Base-by-base conservation (phyloP, 768 basidiomycete species). In the Russula abietina region DNA sequence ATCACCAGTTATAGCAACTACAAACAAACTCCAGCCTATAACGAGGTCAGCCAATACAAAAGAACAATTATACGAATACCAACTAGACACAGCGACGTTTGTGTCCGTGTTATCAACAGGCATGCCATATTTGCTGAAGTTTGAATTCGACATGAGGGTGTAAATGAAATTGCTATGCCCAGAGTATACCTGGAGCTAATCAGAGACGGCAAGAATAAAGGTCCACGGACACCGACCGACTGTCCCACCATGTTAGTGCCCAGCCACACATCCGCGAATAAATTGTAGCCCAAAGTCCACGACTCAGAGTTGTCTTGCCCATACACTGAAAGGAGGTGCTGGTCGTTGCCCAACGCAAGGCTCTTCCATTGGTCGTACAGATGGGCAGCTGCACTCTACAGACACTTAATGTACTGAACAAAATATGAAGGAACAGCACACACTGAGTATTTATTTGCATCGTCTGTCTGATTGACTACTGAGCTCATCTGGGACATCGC, bases 401-500 rank as follows among this genome's bases (percentile, higher is more conserved):
- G 36, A 36, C 36, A 36, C 10, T 36, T 0, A 36, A 36, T 36
- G 36, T n/a, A 52, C 9, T 7, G 9, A 6, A 56, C 30, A 19
- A 22, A 12, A 26, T 43, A 22, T 4, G 16, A 30, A 3, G 11
- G 28, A n/a, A 45, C n/a, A 9, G 36, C 19, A 69, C 73, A 3
- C 16, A 73, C 75, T 4, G 55, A 50, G 55, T 71, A 77, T 52
- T 71, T 63, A 11, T 57, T 22, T 0, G 64, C 67, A 16, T 73
- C 69, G 1, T 30, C 57, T 1, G 46, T 14, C 10, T 71, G 32
- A 1, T 69, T 68, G n/a, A 73, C 51, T 6, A 68, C 59, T 2
- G 71, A 65, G 5, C 78, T 76, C 46, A 88, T 83, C 62, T 81
- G 75, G 3, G 81, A 76, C 84, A 88, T 86, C 5, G 82, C 83